Percentiles rank a stretch among this genome's conserved stretches.
Evolutionary conservation across 2,329 filamentous ascomycete genomes (phyloP).

Genomic region (Aspergillus pseudoterreus): DNA sequence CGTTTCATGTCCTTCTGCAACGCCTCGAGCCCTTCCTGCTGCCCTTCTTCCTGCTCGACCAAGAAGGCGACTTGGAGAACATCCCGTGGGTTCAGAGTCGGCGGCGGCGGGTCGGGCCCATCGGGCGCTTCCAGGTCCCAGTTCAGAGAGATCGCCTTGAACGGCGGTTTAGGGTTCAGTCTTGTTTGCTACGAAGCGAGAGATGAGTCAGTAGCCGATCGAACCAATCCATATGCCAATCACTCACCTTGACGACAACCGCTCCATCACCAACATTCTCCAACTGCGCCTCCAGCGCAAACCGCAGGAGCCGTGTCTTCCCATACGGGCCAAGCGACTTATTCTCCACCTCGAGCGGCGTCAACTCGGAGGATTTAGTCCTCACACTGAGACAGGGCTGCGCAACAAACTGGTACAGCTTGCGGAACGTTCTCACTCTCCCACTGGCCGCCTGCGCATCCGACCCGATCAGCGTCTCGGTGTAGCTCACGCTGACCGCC

Average conservation of each 20-base stretch:
- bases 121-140: constrained; percentile 47
- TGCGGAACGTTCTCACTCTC: constrained; percentile 80
- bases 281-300: constrained; percentile 87
- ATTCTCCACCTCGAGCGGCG: constrained; percentile 44
- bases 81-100: constrained; percentile 58
- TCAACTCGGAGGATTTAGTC: constrained; percentile 73
- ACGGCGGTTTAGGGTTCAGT: constrained; percentile 50
- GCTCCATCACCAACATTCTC: constrained; percentile 88
- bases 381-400: constrained; percentile 85
- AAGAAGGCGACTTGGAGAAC: constrained; percentile 64
- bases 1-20: constrained; percentile 46
- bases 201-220: background rate
- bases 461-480: constrained; percentile 64
- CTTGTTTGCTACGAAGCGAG: constrained; percentile 37
- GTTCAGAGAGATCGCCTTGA: constrained; percentile 52
- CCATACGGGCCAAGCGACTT: constrained; percentile 44
- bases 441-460: constrained; percentile 49
- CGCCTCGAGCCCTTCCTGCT: constrained; percentile 50
- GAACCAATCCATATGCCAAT: no score
- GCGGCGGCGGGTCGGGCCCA: constrained; percentile 29
- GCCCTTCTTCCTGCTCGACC: constrained; percentile 51
- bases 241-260: constrained; percentile 68
- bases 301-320: constrained; percentile 46
- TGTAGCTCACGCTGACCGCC: constrained; percentile 90
- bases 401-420: constrained; percentile 94